These are phyloP conservation scores for Mucuna pruriens DNA, from an alignment of 306 rosid species.

Conservation along the genomic window DNA sequence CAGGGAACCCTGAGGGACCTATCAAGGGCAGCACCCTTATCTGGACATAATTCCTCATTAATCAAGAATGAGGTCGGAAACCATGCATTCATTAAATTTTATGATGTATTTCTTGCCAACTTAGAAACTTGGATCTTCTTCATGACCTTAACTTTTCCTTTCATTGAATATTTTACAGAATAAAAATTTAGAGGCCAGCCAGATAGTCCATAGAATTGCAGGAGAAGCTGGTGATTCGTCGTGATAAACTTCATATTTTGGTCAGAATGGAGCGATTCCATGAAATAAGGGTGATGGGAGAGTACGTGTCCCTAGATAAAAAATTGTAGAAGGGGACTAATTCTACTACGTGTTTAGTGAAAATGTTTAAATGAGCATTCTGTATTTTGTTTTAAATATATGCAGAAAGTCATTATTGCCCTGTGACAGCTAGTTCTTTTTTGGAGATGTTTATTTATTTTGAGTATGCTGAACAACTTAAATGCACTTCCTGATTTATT, in stretches of 20 bases:
- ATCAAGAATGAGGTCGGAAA: slow-evolving; percentile 56
- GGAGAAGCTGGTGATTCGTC: slow-evolving; percentile 42
- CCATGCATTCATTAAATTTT: not conserved
- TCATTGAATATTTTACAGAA: slow-evolving; percentile 44
- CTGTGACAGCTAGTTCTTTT: slow-evolving; percentile 7
- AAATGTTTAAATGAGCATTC: slow-evolving; percentile 24
- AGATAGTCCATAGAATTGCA: slow-evolving; percentile 33
- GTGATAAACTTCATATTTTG: slow-evolving; percentile 4
- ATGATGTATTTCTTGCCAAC: not conserved
- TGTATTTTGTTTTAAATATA: slow-evolving; percentile 35
- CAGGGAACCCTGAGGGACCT: slow-evolving; percentile 79
- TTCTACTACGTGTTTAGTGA: not conserved
- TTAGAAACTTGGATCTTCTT: not conserved
- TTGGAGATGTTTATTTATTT: slow-evolving; percentile 28
- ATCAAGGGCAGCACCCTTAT: slow-evolving; percentile 54
- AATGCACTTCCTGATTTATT: not conserved
- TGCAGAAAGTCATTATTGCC: slow-evolving; percentile 20
- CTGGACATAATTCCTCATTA: slow-evolving; percentile 52
- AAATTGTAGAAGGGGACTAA: slow-evolving; percentile 20
- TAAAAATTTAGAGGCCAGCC: slow-evolving; percentile 47
- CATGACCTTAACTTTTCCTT: slow-evolving; percentile 12
- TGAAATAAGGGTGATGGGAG: slow-evolving; percentile 32
- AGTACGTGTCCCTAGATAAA: slow-evolving; percentile 12
- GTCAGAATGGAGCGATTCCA: slow-evolving; percentile 11
- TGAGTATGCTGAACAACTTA: slow-evolving; percentile 10